phyloP scores from a whole-genome alignment of 306 rosid genomes.

The Citrullus colocynthis region DNA sequence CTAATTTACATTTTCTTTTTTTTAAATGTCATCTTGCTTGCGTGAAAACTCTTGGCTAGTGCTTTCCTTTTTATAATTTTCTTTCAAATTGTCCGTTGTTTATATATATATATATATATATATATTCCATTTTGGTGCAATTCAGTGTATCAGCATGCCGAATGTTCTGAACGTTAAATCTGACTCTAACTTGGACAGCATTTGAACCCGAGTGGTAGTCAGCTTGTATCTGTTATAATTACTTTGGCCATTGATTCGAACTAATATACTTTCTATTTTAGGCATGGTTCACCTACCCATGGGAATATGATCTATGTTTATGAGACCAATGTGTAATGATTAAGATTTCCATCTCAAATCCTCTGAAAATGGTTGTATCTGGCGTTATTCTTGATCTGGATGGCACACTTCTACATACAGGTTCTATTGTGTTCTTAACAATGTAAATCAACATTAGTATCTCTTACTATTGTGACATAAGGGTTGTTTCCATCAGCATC shows the following conservation, averaged over 20 bases:
- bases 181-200: background rate
- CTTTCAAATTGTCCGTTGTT: background rate
- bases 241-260: background rate
- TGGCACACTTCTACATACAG: conserved; percentile 77
- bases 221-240: background rate
- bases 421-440: conserved; percentile 14
- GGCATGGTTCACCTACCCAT: background rate
- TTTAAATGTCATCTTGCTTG: background rate
- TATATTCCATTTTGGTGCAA: background rate
- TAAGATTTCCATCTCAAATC: conserved; percentile 15
- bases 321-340: conserved; percentile 6
- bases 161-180: background rate
- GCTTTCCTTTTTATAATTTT: background rate
- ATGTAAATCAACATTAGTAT: background rate
- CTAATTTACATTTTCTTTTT: background rate
- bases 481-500: background rate
- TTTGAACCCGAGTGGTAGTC: background rate
- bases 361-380: conserved; percentile 33
- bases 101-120: background rate
- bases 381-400: conserved; percentile 84
- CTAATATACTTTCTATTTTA: background rate
- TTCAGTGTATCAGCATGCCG: background rate
- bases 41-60: background rate
- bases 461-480: background rate
- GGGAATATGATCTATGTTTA: background rate